phyloP scores from a whole-genome alignment of 1,284 basidiomycete genomes.

The Hemileia vastatrix region DNA sequence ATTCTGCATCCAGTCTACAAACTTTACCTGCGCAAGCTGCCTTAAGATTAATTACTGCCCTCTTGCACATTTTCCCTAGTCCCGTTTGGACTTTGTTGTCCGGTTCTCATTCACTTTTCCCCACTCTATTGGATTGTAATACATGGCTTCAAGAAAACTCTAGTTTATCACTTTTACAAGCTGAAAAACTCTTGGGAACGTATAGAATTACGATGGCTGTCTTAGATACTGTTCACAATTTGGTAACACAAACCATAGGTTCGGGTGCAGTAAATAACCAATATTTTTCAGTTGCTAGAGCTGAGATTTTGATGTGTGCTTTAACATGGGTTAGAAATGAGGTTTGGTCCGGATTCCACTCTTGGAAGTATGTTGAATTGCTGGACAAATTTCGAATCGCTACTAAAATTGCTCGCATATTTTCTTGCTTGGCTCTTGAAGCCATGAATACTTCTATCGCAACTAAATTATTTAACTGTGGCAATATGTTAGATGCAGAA shows the following conservation, averaged over 20 bases:
- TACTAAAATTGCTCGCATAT: slow-evolving; percentile 12
- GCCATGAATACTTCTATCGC: slow-evolving; percentile 8
- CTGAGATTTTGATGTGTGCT: slow-evolving; percentile 14
- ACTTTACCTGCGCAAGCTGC: slow-evolving; percentile 16
- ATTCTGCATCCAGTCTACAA: slow-evolving; percentile 10
- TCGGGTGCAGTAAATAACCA: slow-evolving; percentile 17
- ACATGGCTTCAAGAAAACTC: slow-evolving; percentile 4
- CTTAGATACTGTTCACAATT: slow-evolving; percentile 16
- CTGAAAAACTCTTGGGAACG: slow-evolving; percentile 14
- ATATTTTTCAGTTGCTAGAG: slow-evolving; percentile 16
- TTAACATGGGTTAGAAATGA: slow-evolving; percentile 21
- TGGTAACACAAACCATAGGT: slow-evolving; percentile 10
- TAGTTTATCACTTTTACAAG: slow-evolving; percentile 5
- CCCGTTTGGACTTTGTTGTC: slow-evolving; percentile 19
- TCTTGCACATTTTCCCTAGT: slow-evolving; percentile 18
- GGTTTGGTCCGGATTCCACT: slow-evolving; percentile 23
- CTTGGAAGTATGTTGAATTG: slow-evolving; percentile 22
- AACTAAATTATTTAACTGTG: too few species aligned
- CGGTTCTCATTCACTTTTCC: slow-evolving; percentile 17
- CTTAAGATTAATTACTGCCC: slow-evolving; percentile 15
- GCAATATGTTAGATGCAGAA: too few species aligned
- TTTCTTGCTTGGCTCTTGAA: slow-evolving; percentile 14
- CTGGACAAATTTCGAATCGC: slow-evolving; percentile 18
- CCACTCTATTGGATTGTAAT: slow-evolving; percentile 6
- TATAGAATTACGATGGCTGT: slow-evolving; percentile 21